Percentiles rank a stretch among this genome's conserved stretches.
These are phyloP conservation scores for Phytophthora sp. DNA, from an alignment of 352 stramenopile species.

Conservation along the genomic window DNA sequence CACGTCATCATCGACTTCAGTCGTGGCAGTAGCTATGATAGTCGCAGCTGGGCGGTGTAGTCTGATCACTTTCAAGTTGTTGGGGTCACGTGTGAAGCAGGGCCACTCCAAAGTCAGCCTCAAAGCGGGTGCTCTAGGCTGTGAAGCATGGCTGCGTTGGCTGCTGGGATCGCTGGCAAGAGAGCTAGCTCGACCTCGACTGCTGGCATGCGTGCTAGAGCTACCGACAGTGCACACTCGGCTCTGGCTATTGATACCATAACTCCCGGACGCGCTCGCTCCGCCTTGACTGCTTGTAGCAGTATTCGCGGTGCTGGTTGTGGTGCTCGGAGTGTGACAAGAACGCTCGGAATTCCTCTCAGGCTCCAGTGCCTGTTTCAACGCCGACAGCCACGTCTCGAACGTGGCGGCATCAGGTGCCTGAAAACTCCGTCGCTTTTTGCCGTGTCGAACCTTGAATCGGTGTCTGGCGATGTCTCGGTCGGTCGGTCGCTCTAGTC, in stretches of 20 bases:
- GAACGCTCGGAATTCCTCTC: conserved; percentile 5
- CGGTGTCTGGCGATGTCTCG: conserved; percentile 28
- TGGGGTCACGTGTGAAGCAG: conserved; percentile 25
- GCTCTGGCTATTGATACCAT: conserved; percentile 7
- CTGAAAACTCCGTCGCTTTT: conserved; percentile 33
- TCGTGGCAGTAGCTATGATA: background rate
- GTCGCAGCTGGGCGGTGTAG: conserved; percentile 19
- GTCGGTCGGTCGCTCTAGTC: conserved; percentile 22
- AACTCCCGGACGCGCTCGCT: conserved; percentile 7
- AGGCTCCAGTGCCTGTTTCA: conserved; percentile 28
- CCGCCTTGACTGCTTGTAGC: conserved; percentile 8
- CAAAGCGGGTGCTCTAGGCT: conserved; percentile 4
- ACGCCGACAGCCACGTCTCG: conserved; percentile 20
- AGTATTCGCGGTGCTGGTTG: conserved; percentile 16
- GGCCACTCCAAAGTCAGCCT: conserved; percentile 18
- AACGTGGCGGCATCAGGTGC: conserved; percentile 31
- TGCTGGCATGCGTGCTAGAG: background rate
- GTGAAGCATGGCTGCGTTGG: conserved; percentile 4
- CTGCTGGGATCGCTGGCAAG: conserved; percentile 9
- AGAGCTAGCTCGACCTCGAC: background rate
- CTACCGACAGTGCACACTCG: background rate
- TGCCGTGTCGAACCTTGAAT: conserved; percentile 33
- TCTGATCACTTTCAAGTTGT: conserved; percentile 29
- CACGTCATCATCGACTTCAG: background rate
- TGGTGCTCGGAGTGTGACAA: conserved; percentile 8